A percentile compares a stretch with the other conserved stretches of the same genome.
Evolutionary conservation across 805 yeast genomes (phyloP).

Genomic region (Nakazawaea siamensis): DNA sequence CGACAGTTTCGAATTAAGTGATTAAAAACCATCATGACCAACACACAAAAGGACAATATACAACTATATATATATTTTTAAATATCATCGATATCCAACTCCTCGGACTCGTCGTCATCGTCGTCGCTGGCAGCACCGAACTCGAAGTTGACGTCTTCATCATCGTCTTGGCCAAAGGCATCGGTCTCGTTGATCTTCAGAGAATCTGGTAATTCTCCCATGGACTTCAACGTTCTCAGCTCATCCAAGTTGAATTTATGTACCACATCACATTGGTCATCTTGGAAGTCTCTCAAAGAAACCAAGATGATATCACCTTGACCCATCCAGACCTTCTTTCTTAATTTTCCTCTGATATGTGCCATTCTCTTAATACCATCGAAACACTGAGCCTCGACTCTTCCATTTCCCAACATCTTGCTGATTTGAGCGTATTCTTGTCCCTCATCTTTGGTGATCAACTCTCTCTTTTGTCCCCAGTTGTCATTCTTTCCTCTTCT

Average conservation of each 20-base stretch:
- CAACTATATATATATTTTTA: conserved; percentile 24
- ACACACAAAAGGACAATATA: neutral
- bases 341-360: conserved; percentile 96
- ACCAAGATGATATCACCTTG: conserved; percentile 97
- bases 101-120: conserved; percentile 60
- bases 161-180: conserved; percentile 93
- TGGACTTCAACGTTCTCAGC: conserved; percentile 90
- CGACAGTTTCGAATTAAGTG: conserved; percentile 49
- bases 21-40: conserved; percentile 17
- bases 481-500: conserved; percentile 97
- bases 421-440: conserved; percentile 98
- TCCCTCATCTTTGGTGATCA: conserved; percentile 86
- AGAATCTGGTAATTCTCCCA: conserved; percentile 95
- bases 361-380: conserved; percentile 93
- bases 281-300: conserved; percentile 97
- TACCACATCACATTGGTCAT: conserved; percentile 95
- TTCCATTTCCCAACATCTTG: conserved; percentile 97
- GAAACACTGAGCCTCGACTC: conserved; percentile 91
- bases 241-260: conserved; percentile 96
- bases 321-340: conserved; percentile 99
- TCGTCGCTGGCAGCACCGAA: conserved; percentile 89
- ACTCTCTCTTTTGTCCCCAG: conserved; percentile 88
- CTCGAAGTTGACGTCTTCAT: conserved; percentile 96
- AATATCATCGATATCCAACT: conserved; percentile 92
- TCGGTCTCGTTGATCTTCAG: conserved; percentile 98